Base-by-base conservation (phyloP, 2,329 filamentous ascomycete genomes). In the Phaeosphaeria sp. region DNA sequence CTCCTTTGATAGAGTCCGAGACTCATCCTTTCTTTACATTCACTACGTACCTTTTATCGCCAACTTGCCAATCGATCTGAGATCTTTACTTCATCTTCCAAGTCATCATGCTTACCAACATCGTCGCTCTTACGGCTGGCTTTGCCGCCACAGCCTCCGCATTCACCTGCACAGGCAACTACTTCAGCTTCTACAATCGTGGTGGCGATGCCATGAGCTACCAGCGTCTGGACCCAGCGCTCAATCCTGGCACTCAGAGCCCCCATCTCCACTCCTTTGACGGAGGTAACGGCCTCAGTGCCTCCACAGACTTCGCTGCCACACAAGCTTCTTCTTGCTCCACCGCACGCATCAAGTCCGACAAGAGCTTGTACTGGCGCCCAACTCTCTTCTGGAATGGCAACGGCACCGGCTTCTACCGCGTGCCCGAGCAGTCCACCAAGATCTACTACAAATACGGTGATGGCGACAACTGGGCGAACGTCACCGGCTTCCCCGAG, bases 391-490 rank as follows among this genome's bases (percentile, higher is more conserved):
- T 67, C 67, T 77, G 66, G 66, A 75, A 75, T 47, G 72, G 72
- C 43, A 77, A 75, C 56, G 69, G 68, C 56, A 74, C 72, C 33
- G 71, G 71, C 36, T 75, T 75, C 60, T 69, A 74, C 56, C 71
- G 67, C 15, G 75, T 78, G 11, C 74, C 74, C 1, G 73, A 78
- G 55, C 61, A 69, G 45, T 66, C 65, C 30, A 66, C 72, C 45
- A 77, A 77, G 63, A 66, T 76, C 46, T 78, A 78, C 68, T 78
- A 78, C 71, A 75, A 76, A 56, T 77, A 71, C 48, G 74, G 74
- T 6, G 72, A 76, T 40, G 70, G 67, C 9, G 64, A 69, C 52
- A 60, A 64, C 25, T 70, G 67, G 63, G 74, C 73, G n/a, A 74
- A 75, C 51, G 73, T 76, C 45, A 72, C 69, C 22, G 74, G 69